These are phyloP conservation scores for Leccinum arenicola DNA, from an alignment of 768 basidiomycete genomes.

Conservation along the genomic window DNA sequence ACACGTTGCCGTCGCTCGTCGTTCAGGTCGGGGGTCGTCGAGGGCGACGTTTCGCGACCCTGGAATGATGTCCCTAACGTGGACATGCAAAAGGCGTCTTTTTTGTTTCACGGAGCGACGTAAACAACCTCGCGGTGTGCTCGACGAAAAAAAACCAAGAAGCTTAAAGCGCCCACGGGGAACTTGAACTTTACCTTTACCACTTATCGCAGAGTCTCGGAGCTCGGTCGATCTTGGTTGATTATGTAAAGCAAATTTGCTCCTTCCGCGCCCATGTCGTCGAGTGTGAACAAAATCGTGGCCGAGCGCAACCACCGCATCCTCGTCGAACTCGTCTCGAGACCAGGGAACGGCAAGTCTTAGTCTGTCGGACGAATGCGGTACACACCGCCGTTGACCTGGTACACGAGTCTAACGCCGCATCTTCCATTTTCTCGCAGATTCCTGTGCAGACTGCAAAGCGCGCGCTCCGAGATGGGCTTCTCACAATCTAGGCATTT, in stretches of 20 bases:
- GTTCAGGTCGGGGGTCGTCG: constrained; percentile 12
- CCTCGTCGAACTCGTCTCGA: constrained; percentile 63
- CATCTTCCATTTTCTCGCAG: constrained; percentile 39
- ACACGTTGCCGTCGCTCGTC: constrained; percentile 20
- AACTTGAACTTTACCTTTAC: background rate
- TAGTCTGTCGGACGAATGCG: background rate
- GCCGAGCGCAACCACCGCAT: constrained; percentile 62
- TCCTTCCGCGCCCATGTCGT: constrained; percentile 26
- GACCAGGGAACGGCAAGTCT: constrained; percentile 76
- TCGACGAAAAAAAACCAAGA: constrained; percentile 2
- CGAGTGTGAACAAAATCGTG: constrained; percentile 52
- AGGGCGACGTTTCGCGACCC: constrained; percentile 10
- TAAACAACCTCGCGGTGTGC: constrained; percentile 11
- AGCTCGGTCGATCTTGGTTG: constrained; percentile 10
- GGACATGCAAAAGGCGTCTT: constrained; percentile 10
- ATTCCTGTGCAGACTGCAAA: constrained; percentile 91
- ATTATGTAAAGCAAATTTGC: constrained; percentile 16
- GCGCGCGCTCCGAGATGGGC: constrained; percentile 87
- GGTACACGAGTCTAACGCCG: background rate
- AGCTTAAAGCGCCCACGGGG: background rate
- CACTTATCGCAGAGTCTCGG: background rate
- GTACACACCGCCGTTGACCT: background rate
- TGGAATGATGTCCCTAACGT: constrained; percentile 5
- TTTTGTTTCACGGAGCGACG: constrained; percentile 6
- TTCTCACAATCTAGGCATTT: constrained; percentile 83